A percentile compares a stretch with the other conserved stretches of the same genome.
Conservation (phyloP, 768 basidiomycete species). For the Gautieria morchelliformis region DNA sequence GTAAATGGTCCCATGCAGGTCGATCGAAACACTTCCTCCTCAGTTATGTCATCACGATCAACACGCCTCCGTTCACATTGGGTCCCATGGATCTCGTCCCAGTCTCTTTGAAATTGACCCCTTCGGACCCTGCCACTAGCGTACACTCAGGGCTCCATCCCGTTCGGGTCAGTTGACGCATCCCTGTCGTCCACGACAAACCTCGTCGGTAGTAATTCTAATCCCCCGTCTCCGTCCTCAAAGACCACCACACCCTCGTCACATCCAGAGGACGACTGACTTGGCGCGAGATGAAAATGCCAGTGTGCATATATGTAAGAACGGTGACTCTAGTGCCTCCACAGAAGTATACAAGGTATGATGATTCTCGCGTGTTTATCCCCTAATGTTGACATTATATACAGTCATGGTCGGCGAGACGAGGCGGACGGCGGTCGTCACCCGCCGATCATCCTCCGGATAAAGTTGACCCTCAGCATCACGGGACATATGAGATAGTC, state of each 20-base stretch:
- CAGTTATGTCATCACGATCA: slow-evolving; percentile 51
- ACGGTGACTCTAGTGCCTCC: slow-evolving; percentile 66
- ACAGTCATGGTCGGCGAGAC: slow-evolving; percentile 67
- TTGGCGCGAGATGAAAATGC: slow-evolving; percentile 44
- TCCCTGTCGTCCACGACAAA: slow-evolving; percentile 3
- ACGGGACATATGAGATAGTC: slow-evolving; percentile 35
- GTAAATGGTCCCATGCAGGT: slow-evolving; percentile 15
- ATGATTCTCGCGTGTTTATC: background rate
- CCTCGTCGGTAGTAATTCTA: slow-evolving; percentile 8
- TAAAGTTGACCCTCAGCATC: slow-evolving; percentile 39
- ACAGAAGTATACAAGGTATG: slow-evolving; percentile 34
- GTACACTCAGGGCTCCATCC: slow-evolving; percentile 55
- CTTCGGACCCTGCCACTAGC: slow-evolving; percentile 43
- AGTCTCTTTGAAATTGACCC: slow-evolving; percentile 50
- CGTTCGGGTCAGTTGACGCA: background rate
- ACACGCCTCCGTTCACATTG: slow-evolving; percentile 45
- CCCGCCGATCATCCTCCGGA: slow-evolving; percentile 57
- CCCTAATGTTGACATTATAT: slow-evolving; percentile 8
- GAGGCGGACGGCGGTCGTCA: slow-evolving; percentile 51
- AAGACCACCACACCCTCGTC: slow-evolving; percentile 9
- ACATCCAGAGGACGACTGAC: slow-evolving; percentile 39
- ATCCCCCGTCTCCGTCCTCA: background rate
- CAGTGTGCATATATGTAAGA: slow-evolving; percentile 53
- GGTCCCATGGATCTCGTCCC: slow-evolving; percentile 69
- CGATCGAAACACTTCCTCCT: slow-evolving; percentile 28